A percentile compares a stretch with the other conserved stretches of the same genome.
Conservation (phyloP, 176 grass and related monocot species). For the Oryza glaberrima region DNA sequence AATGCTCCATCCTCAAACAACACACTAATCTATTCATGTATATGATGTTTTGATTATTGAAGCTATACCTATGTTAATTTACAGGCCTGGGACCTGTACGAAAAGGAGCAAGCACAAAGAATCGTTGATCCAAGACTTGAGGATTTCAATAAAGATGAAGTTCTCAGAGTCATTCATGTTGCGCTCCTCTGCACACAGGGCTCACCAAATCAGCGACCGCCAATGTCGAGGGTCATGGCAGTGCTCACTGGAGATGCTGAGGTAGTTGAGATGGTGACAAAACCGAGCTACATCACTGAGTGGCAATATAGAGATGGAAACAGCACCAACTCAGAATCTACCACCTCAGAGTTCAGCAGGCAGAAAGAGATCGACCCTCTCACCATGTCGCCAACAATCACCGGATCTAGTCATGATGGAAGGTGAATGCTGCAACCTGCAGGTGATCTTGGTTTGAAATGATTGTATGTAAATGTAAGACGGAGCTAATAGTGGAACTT, state of each 20-base stretch:
- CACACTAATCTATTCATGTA: not conserved
- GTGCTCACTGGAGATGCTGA: constrained; percentile 54
- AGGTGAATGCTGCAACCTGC: not conserved
- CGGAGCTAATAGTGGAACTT: not conserved
- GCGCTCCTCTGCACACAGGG: constrained; percentile 62
- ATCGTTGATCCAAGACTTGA: constrained; percentile 43
- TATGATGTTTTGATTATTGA: not conserved
- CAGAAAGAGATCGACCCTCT: constrained; percentile 5
- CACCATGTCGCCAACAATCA: constrained; percentile 18
- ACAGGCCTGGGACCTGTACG: constrained; percentile 63
- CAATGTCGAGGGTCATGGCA: constrained; percentile 57
- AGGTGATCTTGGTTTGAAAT: not conserved
- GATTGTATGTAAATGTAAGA: not conserved
- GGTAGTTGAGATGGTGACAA: constrained; percentile 40
- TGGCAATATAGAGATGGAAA: constrained; percentile 53
- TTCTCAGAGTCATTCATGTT: constrained; percentile 41
- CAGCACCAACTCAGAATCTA: not conserved
- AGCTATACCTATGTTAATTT: not conserved
- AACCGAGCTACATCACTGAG: constrained; percentile 61
- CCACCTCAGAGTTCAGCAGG: not conserved
- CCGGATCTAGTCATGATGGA: not conserved
- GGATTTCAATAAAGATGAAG: constrained; percentile 46
- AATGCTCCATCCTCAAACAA: not conserved
- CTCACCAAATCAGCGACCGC: constrained; percentile 53
- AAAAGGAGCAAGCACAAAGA: constrained; percentile 31